These are phyloP conservation scores for Hyphopichia wangnamkhiaoensis DNA, from an alignment of 1,139 yeast species.

Conservation along the genomic window DNA sequence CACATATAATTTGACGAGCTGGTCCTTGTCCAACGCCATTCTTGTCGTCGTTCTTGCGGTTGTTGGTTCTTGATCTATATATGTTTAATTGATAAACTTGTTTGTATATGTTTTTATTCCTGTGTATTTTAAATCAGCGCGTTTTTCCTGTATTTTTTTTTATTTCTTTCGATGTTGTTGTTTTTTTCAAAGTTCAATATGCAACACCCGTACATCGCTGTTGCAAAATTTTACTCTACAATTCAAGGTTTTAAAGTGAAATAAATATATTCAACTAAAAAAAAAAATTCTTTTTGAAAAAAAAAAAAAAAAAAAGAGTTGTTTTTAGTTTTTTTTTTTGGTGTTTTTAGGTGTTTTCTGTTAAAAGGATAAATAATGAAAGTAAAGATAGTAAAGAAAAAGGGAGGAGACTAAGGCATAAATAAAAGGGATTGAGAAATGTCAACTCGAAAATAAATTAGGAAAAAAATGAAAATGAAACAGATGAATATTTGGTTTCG, in stretches of 20 bases:
- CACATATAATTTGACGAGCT: conserved; percentile 35
- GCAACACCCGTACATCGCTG: no score
- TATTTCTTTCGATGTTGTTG: no score
- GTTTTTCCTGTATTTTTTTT: no score
- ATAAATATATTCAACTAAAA: background rate
- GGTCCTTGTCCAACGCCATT: conserved; percentile 35
- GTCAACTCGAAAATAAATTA: background rate
- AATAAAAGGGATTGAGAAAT: background rate
- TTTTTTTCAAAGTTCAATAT: no score
- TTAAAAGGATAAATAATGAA: no score
- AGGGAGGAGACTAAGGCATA: background rate
- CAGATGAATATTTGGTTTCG: background rate
- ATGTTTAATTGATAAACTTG: background rate
- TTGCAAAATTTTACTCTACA: background rate
- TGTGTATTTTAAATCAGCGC: no score
- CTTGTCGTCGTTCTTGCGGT: background rate
- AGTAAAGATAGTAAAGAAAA: no score
- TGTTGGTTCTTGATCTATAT: background rate
- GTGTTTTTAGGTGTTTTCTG: background rate
- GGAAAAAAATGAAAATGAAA: background rate
- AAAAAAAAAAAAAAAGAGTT: background rate
- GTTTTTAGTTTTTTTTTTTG: background rate
- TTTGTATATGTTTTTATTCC: no score
- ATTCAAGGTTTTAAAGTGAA: background rate
- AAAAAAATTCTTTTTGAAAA: no score